A percentile compares a stretch with the other conserved stretches of the same genome.
Evolutionary conservation across 345 rosid genomes (phyloP).

Genomic region (Pugionium cornutum): DNA sequence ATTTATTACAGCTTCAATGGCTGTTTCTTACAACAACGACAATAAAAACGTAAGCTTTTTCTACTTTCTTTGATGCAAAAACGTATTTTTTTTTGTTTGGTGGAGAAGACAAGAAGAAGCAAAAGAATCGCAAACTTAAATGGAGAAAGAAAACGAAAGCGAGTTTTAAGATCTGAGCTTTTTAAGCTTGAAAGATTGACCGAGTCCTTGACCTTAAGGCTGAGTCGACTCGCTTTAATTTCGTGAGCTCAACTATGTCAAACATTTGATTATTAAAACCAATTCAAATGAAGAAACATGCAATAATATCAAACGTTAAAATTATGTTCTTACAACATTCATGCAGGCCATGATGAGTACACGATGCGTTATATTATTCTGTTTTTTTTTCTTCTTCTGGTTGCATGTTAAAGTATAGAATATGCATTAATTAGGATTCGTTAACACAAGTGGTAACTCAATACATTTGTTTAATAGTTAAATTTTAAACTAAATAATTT

Average conservation of each 20-base stretch:
- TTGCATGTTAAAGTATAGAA: too few species aligned
- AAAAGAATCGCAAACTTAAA: slow-evolving; percentile 27
- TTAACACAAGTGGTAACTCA: too few species aligned
- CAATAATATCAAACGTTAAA: too few species aligned
- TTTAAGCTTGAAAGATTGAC: slow-evolving; percentile 34
- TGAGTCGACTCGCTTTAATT: slow-evolving; percentile 2
- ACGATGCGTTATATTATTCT: too few species aligned
- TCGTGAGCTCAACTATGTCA: not conserved
- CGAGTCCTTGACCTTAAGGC: not conserved
- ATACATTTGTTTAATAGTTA: too few species aligned
- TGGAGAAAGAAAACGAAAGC: slow-evolving; percentile 27
- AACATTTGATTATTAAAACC: not conserved
- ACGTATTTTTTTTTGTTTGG: not conserved
- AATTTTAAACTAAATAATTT: too few species aligned
- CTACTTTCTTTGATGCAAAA: not conserved
- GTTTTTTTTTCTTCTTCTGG: too few species aligned
- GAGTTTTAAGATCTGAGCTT: slow-evolving; percentile 37
- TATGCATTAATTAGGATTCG: too few species aligned
- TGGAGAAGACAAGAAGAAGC: not conserved
- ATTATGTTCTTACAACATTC: too few species aligned
- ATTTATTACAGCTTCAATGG: slow-evolving; percentile 6
- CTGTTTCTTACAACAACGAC: not conserved
- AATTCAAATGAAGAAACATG: too few species aligned
- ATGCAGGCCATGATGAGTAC: too few species aligned
- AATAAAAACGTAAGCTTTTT: too few species aligned